These are phyloP conservation scores for Rhododendron henanense DNA, from an alignment of 148 eudicot genomes.

Conservation along the genomic window DNA sequence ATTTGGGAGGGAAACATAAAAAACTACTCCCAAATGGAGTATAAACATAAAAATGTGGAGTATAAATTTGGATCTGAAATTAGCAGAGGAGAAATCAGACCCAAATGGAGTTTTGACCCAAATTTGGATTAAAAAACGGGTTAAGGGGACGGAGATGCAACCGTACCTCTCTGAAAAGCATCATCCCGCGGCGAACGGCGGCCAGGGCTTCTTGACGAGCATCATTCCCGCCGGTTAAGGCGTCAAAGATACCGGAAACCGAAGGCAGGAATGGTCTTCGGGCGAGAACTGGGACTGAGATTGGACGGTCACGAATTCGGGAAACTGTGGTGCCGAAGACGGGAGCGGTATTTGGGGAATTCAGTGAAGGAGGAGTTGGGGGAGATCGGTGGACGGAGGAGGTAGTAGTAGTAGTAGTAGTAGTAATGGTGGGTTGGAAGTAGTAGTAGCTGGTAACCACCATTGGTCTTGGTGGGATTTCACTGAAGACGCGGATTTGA, in stretches of 20 bases:
- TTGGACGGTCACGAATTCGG: constrained; percentile 10
- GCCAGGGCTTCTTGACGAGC: constrained; percentile 47
- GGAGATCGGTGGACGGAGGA: constrained; percentile 14
- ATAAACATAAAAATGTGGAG: too few species aligned
- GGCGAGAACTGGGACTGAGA: constrained; percentile 18
- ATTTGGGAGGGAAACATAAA: too few species aligned
- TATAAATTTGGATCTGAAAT: too few species aligned
- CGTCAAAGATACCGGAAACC: constrained; percentile 82
- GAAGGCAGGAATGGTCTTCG: constrained; percentile 50
- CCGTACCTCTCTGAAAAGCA: constrained; percentile 63
- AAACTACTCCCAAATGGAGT: too few species aligned
- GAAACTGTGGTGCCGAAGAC: constrained; percentile 17
- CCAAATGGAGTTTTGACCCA: too few species aligned
- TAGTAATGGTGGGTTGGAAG: constrained; percentile 4
- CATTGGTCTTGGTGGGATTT: constrained; percentile 7
- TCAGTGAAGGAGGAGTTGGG: neutral
- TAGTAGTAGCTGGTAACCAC: constrained; percentile 8
- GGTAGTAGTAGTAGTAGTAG: too few species aligned
- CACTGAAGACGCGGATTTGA: neutral
- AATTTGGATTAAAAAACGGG: too few species aligned
- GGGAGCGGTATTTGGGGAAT: constrained; percentile 9
- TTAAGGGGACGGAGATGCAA: neutral
- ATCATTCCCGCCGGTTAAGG: constrained; percentile 63
- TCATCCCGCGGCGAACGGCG: constrained; percentile 81
- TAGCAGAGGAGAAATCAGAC: too few species aligned